Evolutionary conservation across 441 rosid species (phyloP).

Genomic region (Viola pubescens): DNA sequence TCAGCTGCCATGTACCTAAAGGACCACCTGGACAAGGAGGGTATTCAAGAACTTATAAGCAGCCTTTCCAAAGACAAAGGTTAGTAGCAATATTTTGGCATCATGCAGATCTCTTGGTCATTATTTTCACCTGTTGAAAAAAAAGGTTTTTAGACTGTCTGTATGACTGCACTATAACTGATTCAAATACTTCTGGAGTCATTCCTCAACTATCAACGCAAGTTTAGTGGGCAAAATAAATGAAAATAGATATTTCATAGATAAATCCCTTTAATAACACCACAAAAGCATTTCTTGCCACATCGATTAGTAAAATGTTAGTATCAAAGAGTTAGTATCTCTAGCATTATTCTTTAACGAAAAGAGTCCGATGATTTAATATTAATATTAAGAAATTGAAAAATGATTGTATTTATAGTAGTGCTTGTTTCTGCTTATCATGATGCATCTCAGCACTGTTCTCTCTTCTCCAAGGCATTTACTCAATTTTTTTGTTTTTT

Average conservation of each 20-base stretch:
- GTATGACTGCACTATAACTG: background rate
- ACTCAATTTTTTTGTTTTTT: background rate
- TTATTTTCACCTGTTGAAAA: background rate
- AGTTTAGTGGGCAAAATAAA: background rate
- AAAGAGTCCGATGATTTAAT: background rate
- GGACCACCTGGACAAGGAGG: constrained; percentile 75
- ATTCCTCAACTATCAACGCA: background rate
- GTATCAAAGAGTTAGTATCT: no score
- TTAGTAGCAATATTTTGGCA: constrained; percentile 20
- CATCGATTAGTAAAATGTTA: no score
- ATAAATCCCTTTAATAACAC: no score
- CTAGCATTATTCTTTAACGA: background rate
- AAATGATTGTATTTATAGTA: background rate
- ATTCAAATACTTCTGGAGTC: background rate
- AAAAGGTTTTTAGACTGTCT: background rate
- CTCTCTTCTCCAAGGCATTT: no score
- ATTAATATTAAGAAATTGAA: background rate
- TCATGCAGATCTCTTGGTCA: background rate
- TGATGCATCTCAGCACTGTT: background rate
- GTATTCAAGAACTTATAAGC: constrained; percentile 73
- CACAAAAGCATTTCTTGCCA: no score
- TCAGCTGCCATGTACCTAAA: constrained; percentile 68
- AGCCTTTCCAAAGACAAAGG: constrained; percentile 83
- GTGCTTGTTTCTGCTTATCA: background rate
- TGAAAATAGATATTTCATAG: background rate